Base-by-base conservation (phyloP, 2,329 filamentous ascomycete species). In the Curvularia sp. region DNA sequence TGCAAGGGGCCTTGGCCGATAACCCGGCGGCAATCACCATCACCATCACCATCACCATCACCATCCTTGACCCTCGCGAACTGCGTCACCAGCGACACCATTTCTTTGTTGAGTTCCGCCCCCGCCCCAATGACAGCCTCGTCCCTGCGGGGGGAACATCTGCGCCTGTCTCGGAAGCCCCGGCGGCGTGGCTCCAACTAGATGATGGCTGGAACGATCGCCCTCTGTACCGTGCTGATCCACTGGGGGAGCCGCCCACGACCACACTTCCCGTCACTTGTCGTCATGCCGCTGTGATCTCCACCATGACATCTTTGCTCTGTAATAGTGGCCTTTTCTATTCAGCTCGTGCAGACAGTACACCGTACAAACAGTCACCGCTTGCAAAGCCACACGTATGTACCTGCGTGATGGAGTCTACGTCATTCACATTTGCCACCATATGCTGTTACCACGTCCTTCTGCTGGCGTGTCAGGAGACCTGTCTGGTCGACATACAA, bases 221-320 rank as follows among this genome's bases (percentile, higher is more conserved):
- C 54, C 47, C 46, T 30, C 38, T 7, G 28, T 58, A 58, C 64
- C 61, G 65, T 52, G 50, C 46, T 49, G 66, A 68, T 67, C 60
- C 55, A 42, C 55, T 65, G 63, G 59, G 66, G 13, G 65, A 67
- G 58, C 60, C 59, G 48, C 47, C 61, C 46, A 53, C 55, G 30
- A 57, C 49, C 38, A 55, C 23, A 34, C 36, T 28, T 19, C 30
- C 49, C 60, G 49, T 60, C 57, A n/a, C 48, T 60, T 61, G 59
- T 71, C 68, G 68, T 69, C 68, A 71, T 69, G 54, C 57, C 62
- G 57, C 48, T 42, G 34, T 48, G 49, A 49, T 61, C 61, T 55
- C 57, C 61, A 52, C 55, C 41, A 50, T 49, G 36, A 59, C 53
- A 53, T 53, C 28, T 47, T 46, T 25, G 43, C 39, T 39, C 39